Percentiles rank a stretch among this genome's conserved stretches.
These are phyloP conservation scores for Hysterium pulicare DNA, from an alignment of 2,329 filamentous ascomycete species.

Conservation along the genomic window DNA sequence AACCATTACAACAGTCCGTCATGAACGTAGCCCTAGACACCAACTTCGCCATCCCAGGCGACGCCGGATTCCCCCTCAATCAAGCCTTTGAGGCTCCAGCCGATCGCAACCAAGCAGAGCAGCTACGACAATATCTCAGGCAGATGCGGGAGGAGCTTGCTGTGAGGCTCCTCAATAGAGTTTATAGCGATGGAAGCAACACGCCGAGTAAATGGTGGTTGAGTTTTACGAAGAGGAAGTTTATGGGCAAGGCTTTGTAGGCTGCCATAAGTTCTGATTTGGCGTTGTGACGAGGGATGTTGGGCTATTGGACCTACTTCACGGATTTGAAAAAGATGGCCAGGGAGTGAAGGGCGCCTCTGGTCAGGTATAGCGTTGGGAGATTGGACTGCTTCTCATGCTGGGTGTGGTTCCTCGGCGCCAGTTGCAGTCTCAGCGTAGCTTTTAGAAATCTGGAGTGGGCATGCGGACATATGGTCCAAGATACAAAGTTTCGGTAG, in stretches of 20 bases:
- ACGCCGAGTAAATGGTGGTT: constrained; percentile 85
- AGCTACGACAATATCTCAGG: constrained; percentile 80
- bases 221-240: constrained; percentile 98
- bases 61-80: constrained; percentile 89
- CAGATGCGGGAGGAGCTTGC: constrained; percentile 94
- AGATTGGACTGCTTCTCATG: too few species aligned
- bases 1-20: constrained; percentile 58
- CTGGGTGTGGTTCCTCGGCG: too few species aligned
- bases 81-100: constrained; percentile 91
- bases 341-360: too few species aligned
- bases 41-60: constrained; percentile 91
- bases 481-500: too few species aligned
- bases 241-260: constrained; percentile 79
- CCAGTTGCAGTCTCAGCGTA: too few species aligned
- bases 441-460: too few species aligned
- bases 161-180: constrained; percentile 72
- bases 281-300: too few species aligned
- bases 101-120: constrained; percentile 85
- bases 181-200: constrained; percentile 71
- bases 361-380: too few species aligned
- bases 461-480: too few species aligned
- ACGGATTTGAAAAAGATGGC: too few species aligned
- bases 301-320: too few species aligned
- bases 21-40: constrained; percentile 86
- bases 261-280: too few species aligned